A percentile compares a stretch with the other conserved stretches of the same genome.
phyloP scores from a whole-genome alignment of 805 yeast genomes.

The Candida pseudofarinosa region DNA sequence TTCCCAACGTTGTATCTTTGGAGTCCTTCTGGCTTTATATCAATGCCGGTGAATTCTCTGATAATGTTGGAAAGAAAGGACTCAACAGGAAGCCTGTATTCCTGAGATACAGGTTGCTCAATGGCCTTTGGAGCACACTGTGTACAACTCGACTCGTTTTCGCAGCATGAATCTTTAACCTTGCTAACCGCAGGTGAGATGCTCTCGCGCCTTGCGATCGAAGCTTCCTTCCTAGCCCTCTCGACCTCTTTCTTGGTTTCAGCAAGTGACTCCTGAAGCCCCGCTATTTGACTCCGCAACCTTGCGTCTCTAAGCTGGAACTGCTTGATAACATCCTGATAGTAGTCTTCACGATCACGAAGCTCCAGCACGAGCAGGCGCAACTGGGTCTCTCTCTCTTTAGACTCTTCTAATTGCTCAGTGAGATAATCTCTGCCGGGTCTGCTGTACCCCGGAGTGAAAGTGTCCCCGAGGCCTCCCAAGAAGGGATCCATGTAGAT shows the following conservation, averaged over 20 bases:
- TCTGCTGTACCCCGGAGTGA: not conserved
- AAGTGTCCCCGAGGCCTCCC: not conserved
- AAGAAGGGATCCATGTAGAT: not conserved
- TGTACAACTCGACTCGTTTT: not conserved
- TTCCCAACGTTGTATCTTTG: not conserved
- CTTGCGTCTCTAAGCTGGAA: not conserved
- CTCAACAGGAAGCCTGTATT: not conserved
- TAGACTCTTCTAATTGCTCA: not conserved
- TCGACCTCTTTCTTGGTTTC: constrained; percentile 1
- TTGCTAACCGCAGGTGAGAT: not conserved
- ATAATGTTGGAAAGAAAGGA: not conserved
- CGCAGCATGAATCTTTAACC: not conserved
- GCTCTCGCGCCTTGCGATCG: not conserved
- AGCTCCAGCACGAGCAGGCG: not conserved
- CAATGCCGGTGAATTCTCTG: not conserved
- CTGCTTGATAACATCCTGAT: not conserved
- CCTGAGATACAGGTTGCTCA: not conserved
- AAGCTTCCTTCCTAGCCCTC: not conserved
- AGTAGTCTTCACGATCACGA: not conserved
- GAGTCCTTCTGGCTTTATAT: not conserved
- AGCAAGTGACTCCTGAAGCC: not conserved
- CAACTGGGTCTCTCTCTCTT: not conserved
- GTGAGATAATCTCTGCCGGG: not conserved
- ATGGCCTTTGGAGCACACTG: not conserved
- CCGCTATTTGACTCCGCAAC: not conserved